Conservation (phyloP, 352 stramenopile species). For the Phytophthora foliorum region DNA sequence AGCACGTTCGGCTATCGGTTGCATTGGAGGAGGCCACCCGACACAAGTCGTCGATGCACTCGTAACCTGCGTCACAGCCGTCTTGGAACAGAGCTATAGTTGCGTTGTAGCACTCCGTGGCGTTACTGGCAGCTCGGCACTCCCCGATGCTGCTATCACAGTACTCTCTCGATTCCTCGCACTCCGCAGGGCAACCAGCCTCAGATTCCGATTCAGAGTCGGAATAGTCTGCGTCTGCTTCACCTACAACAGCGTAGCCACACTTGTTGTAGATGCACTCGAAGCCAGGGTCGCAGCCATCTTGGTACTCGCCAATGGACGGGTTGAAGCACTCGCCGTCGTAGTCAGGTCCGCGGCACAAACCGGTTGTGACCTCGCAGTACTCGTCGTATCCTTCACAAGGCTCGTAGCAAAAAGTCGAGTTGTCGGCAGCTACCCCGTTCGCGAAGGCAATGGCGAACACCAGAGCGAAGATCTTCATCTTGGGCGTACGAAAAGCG, state of each 20-base stretch:
- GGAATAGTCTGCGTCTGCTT: neutral
- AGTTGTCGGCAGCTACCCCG: constrained; percentile 13
- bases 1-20: constrained; percentile 15
- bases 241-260: constrained; percentile 13
- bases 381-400: constrained; percentile 33
- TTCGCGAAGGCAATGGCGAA: neutral
- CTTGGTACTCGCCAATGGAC: constrained; percentile 18
- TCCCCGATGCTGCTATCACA: constrained; percentile 39
- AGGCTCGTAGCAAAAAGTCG: constrained; percentile 13
- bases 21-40: constrained; percentile 15
- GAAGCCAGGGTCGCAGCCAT: constrained; percentile 36
- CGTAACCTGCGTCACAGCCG: constrained; percentile 38
- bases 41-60: constrained; percentile 44
- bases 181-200: neutral
- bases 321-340: constrained; percentile 38
- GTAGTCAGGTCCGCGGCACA: constrained; percentile 28
- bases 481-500: neutral
- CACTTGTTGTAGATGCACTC: constrained; percentile 34
- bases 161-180: constrained; percentile 26
- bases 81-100: constrained; percentile 36
- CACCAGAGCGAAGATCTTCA: neutral
- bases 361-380: constrained; percentile 30
- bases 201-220: neutral
- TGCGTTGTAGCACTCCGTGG: constrained; percentile 41
- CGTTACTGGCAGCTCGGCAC: constrained; percentile 30